Conservation (phyloP, 2,329 filamentous ascomycete genomes). For the Didymella keratinophila region DNA sequence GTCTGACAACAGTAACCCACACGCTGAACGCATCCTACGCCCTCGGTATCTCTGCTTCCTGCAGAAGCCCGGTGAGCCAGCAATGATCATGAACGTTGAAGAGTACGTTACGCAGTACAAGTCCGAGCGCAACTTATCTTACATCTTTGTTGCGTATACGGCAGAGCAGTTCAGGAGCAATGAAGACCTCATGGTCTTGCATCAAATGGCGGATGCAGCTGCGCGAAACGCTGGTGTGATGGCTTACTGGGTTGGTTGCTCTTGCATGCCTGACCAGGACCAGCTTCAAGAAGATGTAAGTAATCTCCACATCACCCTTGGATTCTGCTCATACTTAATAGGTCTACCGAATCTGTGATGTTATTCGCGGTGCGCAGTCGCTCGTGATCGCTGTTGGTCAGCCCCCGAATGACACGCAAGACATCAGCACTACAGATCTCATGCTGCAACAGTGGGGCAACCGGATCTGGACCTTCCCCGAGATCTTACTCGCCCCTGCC, state of each 20-base stretch:
- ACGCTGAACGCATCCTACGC: conserved; percentile 37
- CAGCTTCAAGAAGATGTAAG: conserved; percentile 43
- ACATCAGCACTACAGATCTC: conserved; percentile 34
- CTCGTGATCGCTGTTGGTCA: conserved; percentile 54
- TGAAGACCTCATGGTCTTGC: conserved; percentile 41
- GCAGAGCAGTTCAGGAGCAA: conserved; percentile 49
- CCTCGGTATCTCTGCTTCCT: conserved; percentile 45
- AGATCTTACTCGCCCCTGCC: conserved; percentile 49
- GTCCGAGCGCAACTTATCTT: conserved; percentile 37
- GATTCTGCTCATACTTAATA: conserved; percentile 3
- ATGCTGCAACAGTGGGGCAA: conserved; percentile 56
- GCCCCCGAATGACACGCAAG: conserved; percentile 29
- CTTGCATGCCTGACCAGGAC: conserved; percentile 52
- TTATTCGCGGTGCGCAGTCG: conserved; percentile 54
- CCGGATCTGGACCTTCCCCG: conserved; percentile 58
- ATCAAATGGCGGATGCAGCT: conserved; percentile 51
- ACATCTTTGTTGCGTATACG: conserved; percentile 55
- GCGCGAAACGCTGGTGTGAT: conserved; percentile 48
- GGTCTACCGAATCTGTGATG: conserved; percentile 57
- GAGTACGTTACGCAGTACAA: conserved; percentile 38
- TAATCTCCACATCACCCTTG: background rate
- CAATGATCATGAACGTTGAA: conserved; percentile 36
- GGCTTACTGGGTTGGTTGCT: conserved; percentile 56
- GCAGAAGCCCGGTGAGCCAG: conserved; percentile 26
- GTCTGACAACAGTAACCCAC: conserved; percentile 30